Evolutionary conservation across 2,329 filamentous ascomycete genomes (phyloP).

Genomic region (Diplocarpon mali): DNA sequence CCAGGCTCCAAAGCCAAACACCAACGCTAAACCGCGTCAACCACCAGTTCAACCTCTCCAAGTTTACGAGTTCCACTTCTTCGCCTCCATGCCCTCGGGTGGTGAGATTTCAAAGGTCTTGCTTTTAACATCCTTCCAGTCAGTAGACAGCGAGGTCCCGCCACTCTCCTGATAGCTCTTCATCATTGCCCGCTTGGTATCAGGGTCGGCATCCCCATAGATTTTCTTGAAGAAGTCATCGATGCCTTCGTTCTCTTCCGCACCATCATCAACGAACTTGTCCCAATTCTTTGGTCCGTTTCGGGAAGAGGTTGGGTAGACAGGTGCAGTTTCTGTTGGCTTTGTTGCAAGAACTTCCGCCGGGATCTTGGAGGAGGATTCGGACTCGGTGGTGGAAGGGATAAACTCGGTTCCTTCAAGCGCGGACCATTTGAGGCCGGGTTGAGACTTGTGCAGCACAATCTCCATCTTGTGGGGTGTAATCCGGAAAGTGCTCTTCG

Average conservation of each 20-base stretch:
- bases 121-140: conserved; percentile 72
- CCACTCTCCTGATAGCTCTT: conserved; percentile 95
- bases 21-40: too few relatives aligned
- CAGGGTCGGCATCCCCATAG: conserved; percentile 64
- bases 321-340: conserved; percentile 33
- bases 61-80: conserved; percentile 44
- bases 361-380: conserved; percentile 12
- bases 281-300: conserved; percentile 89
- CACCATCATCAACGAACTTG: conserved; percentile 48
- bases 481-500: conserved; percentile 50
- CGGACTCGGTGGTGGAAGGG: background rate
- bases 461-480: conserved; percentile 75
- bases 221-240: conserved; percentile 85
- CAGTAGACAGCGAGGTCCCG: conserved; percentile 83
- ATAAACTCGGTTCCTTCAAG: conserved; percentile 22
- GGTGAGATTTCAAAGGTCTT: conserved; percentile 61
- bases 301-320: conserved; percentile 80
- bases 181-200: conserved; percentile 89
- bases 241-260: conserved; percentile 48
- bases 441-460: conserved; percentile 52
- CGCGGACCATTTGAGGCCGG: conserved; percentile 33
- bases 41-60: too few relatives aligned
- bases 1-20: too few relatives aligned
- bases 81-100: conserved; percentile 67
- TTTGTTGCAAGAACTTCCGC: conserved; percentile 7